A percentile compares a stretch with the other conserved stretches of the same genome.
Evolutionary conservation across 1,139 yeast genomes (phyloP).

Genomic region (Suhomyces kunorum): DNA sequence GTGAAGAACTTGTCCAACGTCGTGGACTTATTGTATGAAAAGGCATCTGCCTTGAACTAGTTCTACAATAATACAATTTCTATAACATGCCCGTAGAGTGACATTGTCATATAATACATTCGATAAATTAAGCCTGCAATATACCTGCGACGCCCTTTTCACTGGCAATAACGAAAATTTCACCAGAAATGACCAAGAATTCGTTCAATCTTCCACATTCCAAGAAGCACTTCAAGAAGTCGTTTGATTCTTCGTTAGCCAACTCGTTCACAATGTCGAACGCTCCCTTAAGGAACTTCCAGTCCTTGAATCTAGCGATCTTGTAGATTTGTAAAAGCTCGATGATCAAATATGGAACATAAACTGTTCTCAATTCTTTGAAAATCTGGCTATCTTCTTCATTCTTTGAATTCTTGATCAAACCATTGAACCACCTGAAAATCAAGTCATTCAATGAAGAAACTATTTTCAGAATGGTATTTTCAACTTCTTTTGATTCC

Average conservation of each 20-base stretch:
- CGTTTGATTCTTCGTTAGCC: constrained; percentile 45
- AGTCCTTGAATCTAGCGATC: constrained; percentile 37
- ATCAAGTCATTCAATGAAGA: constrained; percentile 29
- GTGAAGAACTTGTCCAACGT: constrained; percentile 84
- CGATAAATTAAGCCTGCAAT: constrained; percentile 1
- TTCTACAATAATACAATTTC: constrained; percentile 12
- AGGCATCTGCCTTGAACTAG: constrained; percentile 76
- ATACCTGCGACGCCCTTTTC: constrained; percentile 29
- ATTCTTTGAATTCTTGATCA: constrained; percentile 15
- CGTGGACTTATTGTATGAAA: constrained; percentile 89
- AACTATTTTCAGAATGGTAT: constrained; percentile 42
- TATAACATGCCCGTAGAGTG: no score
- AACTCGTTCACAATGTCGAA: constrained; percentile 55
- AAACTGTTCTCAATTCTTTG: constrained; percentile 57
- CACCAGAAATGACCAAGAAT: constrained; percentile 61
- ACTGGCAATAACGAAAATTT: constrained; percentile 52
- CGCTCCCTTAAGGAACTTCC: constrained; percentile 53
- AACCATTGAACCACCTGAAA: constrained; percentile 36
- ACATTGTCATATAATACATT: no score
- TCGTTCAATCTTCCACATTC: constrained; percentile 62
- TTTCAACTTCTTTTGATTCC: constrained; percentile 36
- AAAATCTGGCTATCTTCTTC: constrained; percentile 27
- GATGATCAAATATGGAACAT: constrained; percentile 72
- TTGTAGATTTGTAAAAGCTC: constrained; percentile 60
- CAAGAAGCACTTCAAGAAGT: constrained; percentile 53